Conservation (phyloP, 257 asterid genomes). For the Solanum rostratum region DNA sequence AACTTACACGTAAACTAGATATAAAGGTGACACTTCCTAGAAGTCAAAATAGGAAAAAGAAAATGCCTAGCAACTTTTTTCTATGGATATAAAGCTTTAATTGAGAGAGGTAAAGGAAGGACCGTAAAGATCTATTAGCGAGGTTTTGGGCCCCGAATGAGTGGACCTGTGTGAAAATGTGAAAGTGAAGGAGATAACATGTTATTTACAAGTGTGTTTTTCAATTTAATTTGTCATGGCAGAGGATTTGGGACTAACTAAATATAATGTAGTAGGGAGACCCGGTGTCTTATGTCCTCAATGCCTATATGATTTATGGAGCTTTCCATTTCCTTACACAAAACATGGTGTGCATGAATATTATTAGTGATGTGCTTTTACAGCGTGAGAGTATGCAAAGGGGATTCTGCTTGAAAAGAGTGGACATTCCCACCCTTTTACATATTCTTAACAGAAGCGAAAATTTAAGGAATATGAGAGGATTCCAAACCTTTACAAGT, state of each 20-base stretch:
- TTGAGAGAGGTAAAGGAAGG: too few species aligned
- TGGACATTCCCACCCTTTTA: neutral
- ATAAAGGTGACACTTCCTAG: too few species aligned
- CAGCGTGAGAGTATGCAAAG: neutral
- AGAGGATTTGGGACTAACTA: neutral
- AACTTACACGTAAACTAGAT: too few species aligned
- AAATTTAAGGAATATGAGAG: neutral
- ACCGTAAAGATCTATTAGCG: too few species aligned
- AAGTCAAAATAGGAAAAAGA: too few species aligned
- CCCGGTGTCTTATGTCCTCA: neutral
- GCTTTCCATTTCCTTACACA: neutral
- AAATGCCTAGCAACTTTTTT: too few species aligned
- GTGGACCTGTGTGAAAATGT: neutral
- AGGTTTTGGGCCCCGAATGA: neutral
- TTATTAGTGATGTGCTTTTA: neutral
- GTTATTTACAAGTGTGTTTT: neutral
- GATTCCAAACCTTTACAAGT: neutral
- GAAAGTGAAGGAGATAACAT: neutral
- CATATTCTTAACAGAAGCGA: neutral
- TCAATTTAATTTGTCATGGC: neutral
- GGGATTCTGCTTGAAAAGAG: neutral
- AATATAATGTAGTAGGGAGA: neutral
- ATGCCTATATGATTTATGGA: neutral
- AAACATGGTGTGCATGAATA: neutral
- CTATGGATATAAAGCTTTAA: too few species aligned